These are phyloP conservation scores for Volvox reticuliferus DNA, from an alignment of 139 green algal genomes.

Conservation along the genomic window DNA sequence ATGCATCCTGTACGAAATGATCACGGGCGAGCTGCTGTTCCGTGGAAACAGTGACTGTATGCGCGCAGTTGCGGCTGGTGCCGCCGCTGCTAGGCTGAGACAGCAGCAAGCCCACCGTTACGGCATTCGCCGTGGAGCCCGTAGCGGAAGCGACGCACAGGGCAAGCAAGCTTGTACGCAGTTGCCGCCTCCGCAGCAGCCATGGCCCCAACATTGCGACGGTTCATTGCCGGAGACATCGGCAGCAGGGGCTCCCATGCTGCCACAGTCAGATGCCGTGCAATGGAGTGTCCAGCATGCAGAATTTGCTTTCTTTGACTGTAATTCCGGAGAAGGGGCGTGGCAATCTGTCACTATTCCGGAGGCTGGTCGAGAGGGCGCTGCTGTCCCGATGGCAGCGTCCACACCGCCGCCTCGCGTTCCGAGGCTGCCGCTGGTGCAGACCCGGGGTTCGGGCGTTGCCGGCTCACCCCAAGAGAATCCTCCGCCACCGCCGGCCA, in stretches of 20 bases:
- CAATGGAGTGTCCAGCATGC: not conserved
- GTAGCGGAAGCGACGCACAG: not conserved
- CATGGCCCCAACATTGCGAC: not conserved
- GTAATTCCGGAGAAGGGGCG: not conserved
- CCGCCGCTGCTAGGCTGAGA: not conserved
- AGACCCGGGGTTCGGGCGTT: not conserved
- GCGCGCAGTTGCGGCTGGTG: not conserved
- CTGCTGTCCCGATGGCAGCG: not conserved
- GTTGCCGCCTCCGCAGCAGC: not conserved
- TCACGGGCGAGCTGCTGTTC: constrained; percentile 76
- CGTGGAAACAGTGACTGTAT: constrained; percentile 43
- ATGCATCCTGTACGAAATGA: constrained; percentile 89
- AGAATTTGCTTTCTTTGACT: not conserved
- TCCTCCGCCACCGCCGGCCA: not conserved
- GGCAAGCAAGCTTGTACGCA: not conserved
- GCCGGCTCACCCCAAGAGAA: not conserved
- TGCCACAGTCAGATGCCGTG: not conserved
- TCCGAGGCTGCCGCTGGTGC: not conserved
- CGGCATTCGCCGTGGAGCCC: not conserved
- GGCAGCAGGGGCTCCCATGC: not conserved
- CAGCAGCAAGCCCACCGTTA: not conserved
- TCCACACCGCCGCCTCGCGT: not conserved
- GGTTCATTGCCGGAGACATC: not conserved
- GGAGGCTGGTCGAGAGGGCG: not conserved
- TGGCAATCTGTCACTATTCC: not conserved